Evolutionary conservation across 768 basidiomycete species (phyloP), one percentile per base, ranked within the genome.

Genomic region (Suillus americanus): DNA sequence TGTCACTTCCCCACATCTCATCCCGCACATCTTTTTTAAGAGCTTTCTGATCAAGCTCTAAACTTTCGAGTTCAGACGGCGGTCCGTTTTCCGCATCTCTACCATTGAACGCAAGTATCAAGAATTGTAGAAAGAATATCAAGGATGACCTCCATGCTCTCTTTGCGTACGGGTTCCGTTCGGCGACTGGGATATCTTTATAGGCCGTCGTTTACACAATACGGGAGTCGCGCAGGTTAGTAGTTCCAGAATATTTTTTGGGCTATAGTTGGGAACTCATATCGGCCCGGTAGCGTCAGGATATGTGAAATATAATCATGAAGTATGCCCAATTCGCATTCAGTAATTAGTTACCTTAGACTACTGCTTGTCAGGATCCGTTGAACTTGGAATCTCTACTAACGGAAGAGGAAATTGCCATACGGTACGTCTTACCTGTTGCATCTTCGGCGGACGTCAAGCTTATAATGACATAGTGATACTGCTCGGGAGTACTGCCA

Each of bases 331-430:
- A 35, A n/a, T n/a, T 43, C 33, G 45, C 33, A 45, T 16, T 60
- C 40, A 43, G 38, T 61, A 23, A 9, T 45, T 25, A 40, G 28
- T 20, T 38, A 28, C 10, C 20, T n/a, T 45, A 16, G 13, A n/a
- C 67, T 65, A 61, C 30, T 10, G 43, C n/a, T 20, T 40, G 30
- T 51, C 63, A 95, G 93, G 96, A 99, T 73, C 92, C 95, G 0
- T 79, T 99, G 68, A 86, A 86, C 70, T 71, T 95, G 35, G 91
- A 94, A 65, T 86, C 87, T 0, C 82, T 92, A 46, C 79, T 98
- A 66, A 92, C 92, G 0, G 94, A 95, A 60, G 97, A 97, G 43
- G 97, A 99, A 78, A 82, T 86, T 68, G 90, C 92, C 16, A 90
- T 97, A 69, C 86, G 94, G 95, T 95, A 65, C 51, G 82, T 68